phyloP scores from a whole-genome alignment of 2,329 filamentous ascomycete species.

The Fusarium sublunatum region DNA sequence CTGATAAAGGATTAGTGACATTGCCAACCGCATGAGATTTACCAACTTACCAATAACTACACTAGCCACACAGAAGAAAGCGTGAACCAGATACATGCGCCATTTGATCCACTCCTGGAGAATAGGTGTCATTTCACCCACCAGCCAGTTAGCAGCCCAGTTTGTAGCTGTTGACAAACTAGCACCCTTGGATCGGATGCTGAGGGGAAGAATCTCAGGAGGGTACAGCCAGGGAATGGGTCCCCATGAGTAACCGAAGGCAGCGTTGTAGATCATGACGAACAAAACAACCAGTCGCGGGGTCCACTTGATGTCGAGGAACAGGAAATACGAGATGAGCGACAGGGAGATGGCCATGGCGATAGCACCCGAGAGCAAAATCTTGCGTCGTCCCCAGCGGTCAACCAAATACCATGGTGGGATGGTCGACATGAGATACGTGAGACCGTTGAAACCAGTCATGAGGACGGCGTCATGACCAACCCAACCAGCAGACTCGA shows the following conservation, averaged over 20 bases:
- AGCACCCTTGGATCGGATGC: conserved; percentile 95
- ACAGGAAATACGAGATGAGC: conserved; percentile 94
- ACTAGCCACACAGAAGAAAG: conserved; percentile 94
- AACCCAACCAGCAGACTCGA: conserved; percentile 95
- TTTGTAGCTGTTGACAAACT: conserved; percentile 96
- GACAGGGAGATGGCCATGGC: conserved; percentile 91
- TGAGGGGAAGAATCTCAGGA: conserved; percentile 96
- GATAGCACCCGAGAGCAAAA: conserved; percentile 88
- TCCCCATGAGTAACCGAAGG: conserved; percentile 95
- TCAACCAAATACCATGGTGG: conserved; percentile 98
- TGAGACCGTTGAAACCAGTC: conserved; percentile 94
- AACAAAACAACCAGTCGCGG: conserved; percentile 89
- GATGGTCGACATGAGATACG: conserved; percentile 90
- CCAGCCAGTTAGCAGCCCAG: conserved; percentile 98
- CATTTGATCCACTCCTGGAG: conserved; percentile 92
- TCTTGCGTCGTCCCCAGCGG: conserved; percentile 87
- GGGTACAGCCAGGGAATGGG: conserved; percentile 98
- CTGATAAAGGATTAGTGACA: conserved; percentile 59
- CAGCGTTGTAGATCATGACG: conserved; percentile 98
- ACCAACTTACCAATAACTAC: conserved; percentile 90
- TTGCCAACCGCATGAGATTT: conserved; percentile 29
- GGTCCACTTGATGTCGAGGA: conserved; percentile 81
- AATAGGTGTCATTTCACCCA: conserved; percentile 93
- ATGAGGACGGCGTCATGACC: conserved; percentile 93
- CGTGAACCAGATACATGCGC: conserved; percentile 94